Conservation (phyloP, 2,329 filamentous ascomycete species). For the Laburnicola sp. region DNA sequence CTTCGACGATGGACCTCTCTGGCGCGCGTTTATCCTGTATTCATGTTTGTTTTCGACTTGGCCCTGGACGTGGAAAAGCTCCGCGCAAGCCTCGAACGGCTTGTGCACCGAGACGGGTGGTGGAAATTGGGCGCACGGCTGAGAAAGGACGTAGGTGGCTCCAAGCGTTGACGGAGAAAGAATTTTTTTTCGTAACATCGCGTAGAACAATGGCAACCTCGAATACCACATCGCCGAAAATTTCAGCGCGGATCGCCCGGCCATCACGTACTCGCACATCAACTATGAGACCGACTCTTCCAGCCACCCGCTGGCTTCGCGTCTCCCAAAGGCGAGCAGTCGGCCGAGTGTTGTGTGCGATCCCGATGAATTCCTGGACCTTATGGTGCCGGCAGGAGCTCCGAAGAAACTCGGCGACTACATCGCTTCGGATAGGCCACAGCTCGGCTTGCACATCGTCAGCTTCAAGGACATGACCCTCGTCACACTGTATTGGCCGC, state of each 20-base stretch:
- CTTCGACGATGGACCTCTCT: constrained; percentile 5
- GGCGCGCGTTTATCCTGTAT: constrained; percentile 1
- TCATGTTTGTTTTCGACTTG: constrained; percentile 8
- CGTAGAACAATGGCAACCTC: not conserved
- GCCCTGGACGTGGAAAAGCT: constrained; percentile 7
- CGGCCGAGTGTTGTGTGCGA: constrained; percentile 2
- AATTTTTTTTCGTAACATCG: not conserved
- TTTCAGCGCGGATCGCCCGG: constrained; percentile 1
- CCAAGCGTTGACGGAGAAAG: not conserved
- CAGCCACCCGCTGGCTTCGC: constrained; percentile 3
- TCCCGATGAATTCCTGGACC: constrained; percentile 1
- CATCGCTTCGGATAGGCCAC: constrained; percentile 19
- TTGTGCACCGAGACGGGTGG: constrained; percentile 6
- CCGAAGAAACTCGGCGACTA: constrained; percentile 8
- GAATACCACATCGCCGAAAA: constrained; percentile 2
- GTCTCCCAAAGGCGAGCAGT: not conserved
- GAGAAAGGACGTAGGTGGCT: constrained; percentile 2
- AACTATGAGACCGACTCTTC: not conserved
- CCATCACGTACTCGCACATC: constrained; percentile 5
- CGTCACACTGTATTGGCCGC: constrained; percentile 27
- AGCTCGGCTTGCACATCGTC: constrained; percentile 23
- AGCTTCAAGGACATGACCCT: constrained; percentile 30
- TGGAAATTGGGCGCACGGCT: constrained; percentile 5
- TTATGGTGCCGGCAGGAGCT: not conserved
- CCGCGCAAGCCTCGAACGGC: constrained; percentile 1